These are phyloP conservation scores for Pichia pseudocactophila DNA, from an alignment of 805 yeast genomes.

Conservation along the genomic window DNA sequence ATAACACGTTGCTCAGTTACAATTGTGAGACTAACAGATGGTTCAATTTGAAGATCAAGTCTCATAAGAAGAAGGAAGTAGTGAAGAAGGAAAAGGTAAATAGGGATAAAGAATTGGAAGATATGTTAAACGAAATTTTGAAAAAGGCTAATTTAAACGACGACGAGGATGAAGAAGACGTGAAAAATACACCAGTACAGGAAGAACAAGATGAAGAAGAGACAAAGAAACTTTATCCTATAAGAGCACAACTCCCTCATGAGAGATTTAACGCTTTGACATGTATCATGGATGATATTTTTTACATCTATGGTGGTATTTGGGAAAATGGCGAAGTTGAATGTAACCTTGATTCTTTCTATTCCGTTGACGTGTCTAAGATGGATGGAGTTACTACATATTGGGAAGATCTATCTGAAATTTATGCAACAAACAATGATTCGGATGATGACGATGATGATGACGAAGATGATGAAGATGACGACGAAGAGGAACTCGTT, in stretches of 20 bases:
- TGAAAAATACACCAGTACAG: constrained; percentile 30
- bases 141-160: constrained; percentile 65
- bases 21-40: constrained; percentile 84
- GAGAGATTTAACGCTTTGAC: constrained; percentile 80
- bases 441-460: constrained; percentile 63
- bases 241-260: constrained; percentile 66
- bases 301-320: constrained; percentile 83
- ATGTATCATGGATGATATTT: constrained; percentile 74
- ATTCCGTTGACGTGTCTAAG: constrained; percentile 75
- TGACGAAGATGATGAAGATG: constrained; percentile 64
- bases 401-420: constrained; percentile 78
- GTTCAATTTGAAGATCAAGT: constrained; percentile 62
- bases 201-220: constrained; percentile 27
- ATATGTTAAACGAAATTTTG: constrained; percentile 62
- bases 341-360: constrained; percentile 74
- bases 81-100: constrained; percentile 37
- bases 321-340: constrained; percentile 88
- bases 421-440: constrained; percentile 42
- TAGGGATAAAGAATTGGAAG: constrained; percentile 76
- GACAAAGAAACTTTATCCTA: constrained; percentile 37
- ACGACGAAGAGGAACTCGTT: constrained; percentile 37
- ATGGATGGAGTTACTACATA: constrained; percentile 79
- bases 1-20: constrained; percentile 70
- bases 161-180: constrained; percentile 24
- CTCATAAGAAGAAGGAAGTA: constrained; percentile 44